Percentiles rank a stretch among this genome's conserved stretches.
Evolutionary conservation across 441 rosid genomes (phyloP).

Genomic region (Populus trichocarpa): DNA sequence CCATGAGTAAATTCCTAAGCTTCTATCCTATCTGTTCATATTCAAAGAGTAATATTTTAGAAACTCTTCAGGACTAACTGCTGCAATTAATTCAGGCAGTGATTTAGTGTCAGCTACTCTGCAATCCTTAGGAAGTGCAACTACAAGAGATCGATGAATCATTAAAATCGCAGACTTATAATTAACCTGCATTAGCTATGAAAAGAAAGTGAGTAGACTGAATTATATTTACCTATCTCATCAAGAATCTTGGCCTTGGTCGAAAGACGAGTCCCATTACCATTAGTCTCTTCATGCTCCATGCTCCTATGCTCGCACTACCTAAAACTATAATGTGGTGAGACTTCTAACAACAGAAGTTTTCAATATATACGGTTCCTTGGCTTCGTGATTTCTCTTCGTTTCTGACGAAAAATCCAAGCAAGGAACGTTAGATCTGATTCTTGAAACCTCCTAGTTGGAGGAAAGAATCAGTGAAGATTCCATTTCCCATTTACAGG

Average conservation of each 20-base stretch:
- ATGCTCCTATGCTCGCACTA: slow-evolving; percentile 2
- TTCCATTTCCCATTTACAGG: background rate
- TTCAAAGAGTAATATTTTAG: too few relatives aligned
- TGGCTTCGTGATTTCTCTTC: background rate
- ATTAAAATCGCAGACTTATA: too few relatives aligned
- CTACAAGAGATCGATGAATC: too few relatives aligned
- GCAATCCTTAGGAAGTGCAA: too few relatives aligned
- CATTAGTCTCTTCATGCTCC: slow-evolving; percentile 2
- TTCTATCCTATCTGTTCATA: too few relatives aligned
- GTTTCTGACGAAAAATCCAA: background rate
- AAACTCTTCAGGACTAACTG: too few relatives aligned
- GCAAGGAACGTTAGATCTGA: background rate
- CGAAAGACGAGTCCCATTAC: background rate
- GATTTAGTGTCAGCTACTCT: too few relatives aligned
- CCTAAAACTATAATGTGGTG: background rate
- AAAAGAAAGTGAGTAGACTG: background rate
- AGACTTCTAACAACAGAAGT: background rate
- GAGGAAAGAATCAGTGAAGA: background rate
- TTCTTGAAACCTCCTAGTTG: slow-evolving; percentile 10
- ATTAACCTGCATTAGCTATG: too few relatives aligned
- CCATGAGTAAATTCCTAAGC: too few relatives aligned
- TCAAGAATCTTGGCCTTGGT: slow-evolving; percentile 1
- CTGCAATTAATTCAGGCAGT: too few relatives aligned
- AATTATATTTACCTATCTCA: slow-evolving; percentile 49
- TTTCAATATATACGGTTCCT: background rate